Evolutionary conservation across 2,329 filamentous ascomycete genomes (phyloP).

Genomic region (Diaporthe citrichinensis): DNA sequence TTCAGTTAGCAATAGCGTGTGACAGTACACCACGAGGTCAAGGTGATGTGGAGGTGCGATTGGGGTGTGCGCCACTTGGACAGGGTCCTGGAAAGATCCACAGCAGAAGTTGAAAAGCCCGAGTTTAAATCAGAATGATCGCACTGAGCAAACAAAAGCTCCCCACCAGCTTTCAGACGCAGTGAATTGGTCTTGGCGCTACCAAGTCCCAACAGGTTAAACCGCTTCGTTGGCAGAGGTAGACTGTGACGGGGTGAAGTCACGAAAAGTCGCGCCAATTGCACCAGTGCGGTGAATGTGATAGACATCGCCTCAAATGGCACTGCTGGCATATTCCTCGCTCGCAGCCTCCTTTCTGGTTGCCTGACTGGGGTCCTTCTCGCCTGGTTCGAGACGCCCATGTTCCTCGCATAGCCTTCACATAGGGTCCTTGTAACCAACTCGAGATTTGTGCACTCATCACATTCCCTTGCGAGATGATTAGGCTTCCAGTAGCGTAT

Average conservation of each 20-base stretch:
- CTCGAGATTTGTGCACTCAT: background rate
- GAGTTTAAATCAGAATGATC: background rate
- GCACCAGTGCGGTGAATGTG: background rate
- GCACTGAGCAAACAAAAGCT: background rate
- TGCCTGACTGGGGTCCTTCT: background rate
- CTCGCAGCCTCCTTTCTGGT: background rate
- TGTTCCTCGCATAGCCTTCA: background rate
- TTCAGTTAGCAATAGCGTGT: constrained; percentile 3
- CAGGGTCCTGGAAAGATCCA: background rate
- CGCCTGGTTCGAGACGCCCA: background rate
- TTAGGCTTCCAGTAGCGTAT: background rate
- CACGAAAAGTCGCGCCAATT: background rate
- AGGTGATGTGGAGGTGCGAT: background rate
- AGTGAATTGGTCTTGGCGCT: background rate
- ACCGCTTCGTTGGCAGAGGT: background rate
- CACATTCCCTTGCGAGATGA: background rate
- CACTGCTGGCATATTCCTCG: background rate
- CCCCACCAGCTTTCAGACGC: background rate
- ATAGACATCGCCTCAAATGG: background rate
- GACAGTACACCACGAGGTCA: background rate
- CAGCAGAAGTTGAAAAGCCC: background rate
- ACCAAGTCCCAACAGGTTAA: background rate
- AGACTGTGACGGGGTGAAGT: background rate
- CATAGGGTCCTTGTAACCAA: background rate
- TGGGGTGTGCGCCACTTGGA: background rate